Base-by-base conservation (phyloP, 2,329 filamentous ascomycete genomes). In the Lojkania enalia region DNA sequence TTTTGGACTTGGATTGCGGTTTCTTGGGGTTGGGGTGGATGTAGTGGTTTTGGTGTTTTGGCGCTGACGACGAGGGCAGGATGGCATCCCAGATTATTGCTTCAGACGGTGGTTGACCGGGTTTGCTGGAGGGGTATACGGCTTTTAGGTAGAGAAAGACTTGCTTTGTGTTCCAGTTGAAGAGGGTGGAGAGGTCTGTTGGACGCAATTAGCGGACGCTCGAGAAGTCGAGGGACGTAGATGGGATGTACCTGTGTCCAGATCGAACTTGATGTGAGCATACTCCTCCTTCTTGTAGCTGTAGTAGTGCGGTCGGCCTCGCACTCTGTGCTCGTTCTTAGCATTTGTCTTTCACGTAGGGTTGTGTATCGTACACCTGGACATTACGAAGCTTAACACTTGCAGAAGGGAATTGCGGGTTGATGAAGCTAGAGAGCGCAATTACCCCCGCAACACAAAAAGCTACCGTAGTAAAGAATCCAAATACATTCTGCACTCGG, bases 161-260 rank as follows among this genome's bases (percentile, higher is more conserved):
- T 74, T 97, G 89, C 73, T 99, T 99, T 15, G 95, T 99, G 79
- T 99, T 99, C 94, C 92, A 99, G 66, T 88, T 95, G 81, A 97
- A 97, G 60, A 99, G 88, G 32, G 86, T 86, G 49, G 84, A 87
- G 49, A 99, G 82, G 74, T 99, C 92, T 78, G 51, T 6, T 12
- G 20, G 15, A 23, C 5, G 12, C 23, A 12, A 6, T 31, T 15
- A 9, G 29, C 44, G 5, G 21, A 7, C n/a, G 13, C 23, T 21
- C 19, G n/a, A 19, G 33, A 4, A 39, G 40, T 29, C 25, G 33
- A 35, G 32, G 42, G 23, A 35, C 33, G 14, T 14, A 41, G 57
- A 14, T 18, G n/a, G 13, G 23, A 47, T 51, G 20, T 74, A 82
- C 80, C 79, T 41, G 91, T 87, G 64, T 96, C 87, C 48, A 99